phyloP scores from a whole-genome alignment of 1,284 basidiomycete genomes.

The Fomitiporia mediterranea region DNA sequence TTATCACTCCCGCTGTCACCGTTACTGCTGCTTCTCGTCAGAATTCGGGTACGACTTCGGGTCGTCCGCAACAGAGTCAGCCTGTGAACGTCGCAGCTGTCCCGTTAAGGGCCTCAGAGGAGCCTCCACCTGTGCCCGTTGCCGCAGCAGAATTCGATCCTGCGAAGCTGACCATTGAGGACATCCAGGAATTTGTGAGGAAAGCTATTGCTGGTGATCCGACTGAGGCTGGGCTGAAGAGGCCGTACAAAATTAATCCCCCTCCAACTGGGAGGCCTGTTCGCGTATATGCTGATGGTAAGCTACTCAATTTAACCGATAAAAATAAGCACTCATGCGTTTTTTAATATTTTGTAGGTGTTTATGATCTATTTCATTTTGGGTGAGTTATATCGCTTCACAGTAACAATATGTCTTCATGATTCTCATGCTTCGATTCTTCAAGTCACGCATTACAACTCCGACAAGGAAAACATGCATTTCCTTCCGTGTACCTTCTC shows the following conservation, averaged over 20 bases:
- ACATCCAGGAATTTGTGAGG: slow-evolving; percentile 68
- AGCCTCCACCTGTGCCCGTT: slow-evolving; percentile 42
- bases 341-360: slow-evolving; percentile 45
- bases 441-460: slow-evolving; percentile 86
- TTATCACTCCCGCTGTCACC: slow-evolving; percentile 24
- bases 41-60: background rate
- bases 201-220: slow-evolving; percentile 56
- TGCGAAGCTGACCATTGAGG: slow-evolving; percentile 57
- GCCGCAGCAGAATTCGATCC: slow-evolving; percentile 53
- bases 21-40: slow-evolving; percentile 16
- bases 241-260: slow-evolving; percentile 79
- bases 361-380: slow-evolving; percentile 94
- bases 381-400: slow-evolving; percentile 55
- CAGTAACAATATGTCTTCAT: slow-evolving; percentile 5
- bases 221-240: slow-evolving; percentile 35
- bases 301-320: slow-evolving; percentile 19
- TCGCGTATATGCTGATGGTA: slow-evolving; percentile 91
- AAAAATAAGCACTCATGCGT: background rate
- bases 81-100: slow-evolving; percentile 7
- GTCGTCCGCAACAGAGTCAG: background rate
- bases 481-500: slow-evolving; percentile 84
- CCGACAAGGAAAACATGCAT: slow-evolving; percentile 91
- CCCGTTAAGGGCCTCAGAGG: slow-evolving; percentile 30
- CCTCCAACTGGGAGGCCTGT: slow-evolving; percentile 80
- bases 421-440: slow-evolving; percentile 19